Percentiles rank a stretch among this genome's conserved stretches.
Evolutionary conservation across 228 moss, liverwort and hornwort species (phyloP).

Genomic region (Sphagnum fallax): DNA sequence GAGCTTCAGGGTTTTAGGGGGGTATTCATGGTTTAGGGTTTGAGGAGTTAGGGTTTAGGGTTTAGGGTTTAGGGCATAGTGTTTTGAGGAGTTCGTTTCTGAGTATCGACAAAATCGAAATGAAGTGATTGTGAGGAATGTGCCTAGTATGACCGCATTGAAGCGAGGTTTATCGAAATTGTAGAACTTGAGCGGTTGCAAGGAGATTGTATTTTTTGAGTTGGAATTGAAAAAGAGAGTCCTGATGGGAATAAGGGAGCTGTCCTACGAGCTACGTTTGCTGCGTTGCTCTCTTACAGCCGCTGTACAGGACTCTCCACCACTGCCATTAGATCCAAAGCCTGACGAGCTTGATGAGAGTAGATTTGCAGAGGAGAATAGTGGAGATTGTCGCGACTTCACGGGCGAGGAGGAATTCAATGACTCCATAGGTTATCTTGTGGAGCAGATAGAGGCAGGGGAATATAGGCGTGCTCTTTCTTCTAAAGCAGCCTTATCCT

Average conservation of each 20-base stretch:
- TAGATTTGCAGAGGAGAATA: neutral
- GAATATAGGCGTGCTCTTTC: conserved; percentile 36
- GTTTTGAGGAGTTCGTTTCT: no score
- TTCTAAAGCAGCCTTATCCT: conserved; percentile 11
- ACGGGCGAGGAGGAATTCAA: conserved; percentile 12
- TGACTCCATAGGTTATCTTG: conserved; percentile 21
- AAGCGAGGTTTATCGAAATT: no score
- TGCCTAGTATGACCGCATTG: no score
- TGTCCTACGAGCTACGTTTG: conserved; percentile 43
- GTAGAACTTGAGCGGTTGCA: no score
- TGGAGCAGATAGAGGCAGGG: conserved; percentile 40
- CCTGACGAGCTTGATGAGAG: neutral
- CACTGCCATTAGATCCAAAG: neutral
- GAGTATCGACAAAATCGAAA: no score
- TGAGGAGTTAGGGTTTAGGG: no score
- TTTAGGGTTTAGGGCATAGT: no score
- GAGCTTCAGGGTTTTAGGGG: no score
- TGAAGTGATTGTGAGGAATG: no score
- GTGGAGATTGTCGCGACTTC: neutral
- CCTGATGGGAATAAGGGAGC: conserved; percentile 40
- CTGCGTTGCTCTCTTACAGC: conserved; percentile 41
- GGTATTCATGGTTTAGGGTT: no score
- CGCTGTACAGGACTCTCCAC: neutral
- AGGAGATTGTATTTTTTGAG: no score
- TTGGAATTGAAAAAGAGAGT: no score